A percentile compares a stretch with the other conserved stretches of the same genome.
Evolutionary conservation across 1,284 basidiomycete species (phyloP).

Genomic region (Hymenochaete sp.): DNA sequence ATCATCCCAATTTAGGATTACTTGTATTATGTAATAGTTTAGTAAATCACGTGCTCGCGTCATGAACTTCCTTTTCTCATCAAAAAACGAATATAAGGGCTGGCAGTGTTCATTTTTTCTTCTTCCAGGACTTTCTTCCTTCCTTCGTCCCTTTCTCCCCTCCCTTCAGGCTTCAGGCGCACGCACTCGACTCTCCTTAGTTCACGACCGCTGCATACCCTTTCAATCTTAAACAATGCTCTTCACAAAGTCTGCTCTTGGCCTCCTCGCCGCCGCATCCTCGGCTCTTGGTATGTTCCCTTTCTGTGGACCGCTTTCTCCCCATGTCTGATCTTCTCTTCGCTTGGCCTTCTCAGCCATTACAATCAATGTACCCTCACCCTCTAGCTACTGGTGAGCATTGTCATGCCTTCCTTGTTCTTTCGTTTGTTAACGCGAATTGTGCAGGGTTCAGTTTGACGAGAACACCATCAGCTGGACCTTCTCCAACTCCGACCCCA

Average conservation of each 20-base stretch:
- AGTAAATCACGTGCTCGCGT: too few species aligned
- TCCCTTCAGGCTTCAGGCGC: neutral
- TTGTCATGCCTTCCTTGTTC: neutral
- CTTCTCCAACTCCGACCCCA: conserved; percentile 28
- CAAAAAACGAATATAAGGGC: too few species aligned
- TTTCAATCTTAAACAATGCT: conserved; percentile 5
- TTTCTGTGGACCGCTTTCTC: conserved; percentile 9
- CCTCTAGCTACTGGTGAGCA: conserved; percentile 29
- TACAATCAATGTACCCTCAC: conserved; percentile 28
- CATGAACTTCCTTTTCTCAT: too few species aligned
- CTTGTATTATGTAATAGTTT: too few species aligned
- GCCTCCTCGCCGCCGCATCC: conserved; percentile 25
- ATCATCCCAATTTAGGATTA: too few species aligned
- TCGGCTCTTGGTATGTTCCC: conserved; percentile 26
- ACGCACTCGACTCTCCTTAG: neutral
- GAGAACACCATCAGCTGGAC: conserved; percentile 32
- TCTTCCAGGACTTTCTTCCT: neutral
- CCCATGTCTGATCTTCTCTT: neutral
- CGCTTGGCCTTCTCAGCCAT: conserved; percentile 22
- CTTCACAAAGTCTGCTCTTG: conserved; percentile 22
- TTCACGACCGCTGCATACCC: neutral
- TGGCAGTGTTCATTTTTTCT: too few species aligned
- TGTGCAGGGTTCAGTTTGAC: conserved; percentile 29
- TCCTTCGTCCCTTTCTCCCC: conserved; percentile 5
- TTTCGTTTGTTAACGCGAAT: neutral